phyloP scores from a whole-genome alignment of 2,329 filamentous ascomycete genomes.

The Alternaria sp. region DNA sequence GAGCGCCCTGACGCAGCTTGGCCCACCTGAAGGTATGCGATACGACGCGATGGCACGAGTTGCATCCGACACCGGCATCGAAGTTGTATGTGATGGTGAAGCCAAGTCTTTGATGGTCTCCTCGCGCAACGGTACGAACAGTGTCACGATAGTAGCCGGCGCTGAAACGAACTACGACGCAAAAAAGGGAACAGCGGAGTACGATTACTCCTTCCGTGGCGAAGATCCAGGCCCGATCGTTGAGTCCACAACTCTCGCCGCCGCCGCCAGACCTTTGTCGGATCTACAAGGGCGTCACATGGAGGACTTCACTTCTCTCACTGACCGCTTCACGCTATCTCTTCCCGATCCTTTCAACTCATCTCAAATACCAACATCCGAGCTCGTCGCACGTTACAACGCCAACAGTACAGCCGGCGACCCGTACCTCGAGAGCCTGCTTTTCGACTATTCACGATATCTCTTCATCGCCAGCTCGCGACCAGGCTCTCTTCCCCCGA shows the following conservation, averaged over 20 bases:
- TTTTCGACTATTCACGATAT: conserved; percentile 62
- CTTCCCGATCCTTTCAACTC: conserved; percentile 57
- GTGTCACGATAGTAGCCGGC: conserved; percentile 53
- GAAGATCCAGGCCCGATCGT: conserved; percentile 53
- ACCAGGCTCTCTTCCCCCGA: conserved; percentile 58
- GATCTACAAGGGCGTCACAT: conserved; percentile 48
- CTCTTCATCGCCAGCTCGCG: conserved; percentile 63
- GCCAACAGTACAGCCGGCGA: conserved; percentile 47
- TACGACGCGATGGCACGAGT: conserved; percentile 51
- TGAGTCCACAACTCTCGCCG: conserved; percentile 41
- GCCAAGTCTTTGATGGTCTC: conserved; percentile 14
- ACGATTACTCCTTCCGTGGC: conserved; percentile 58
- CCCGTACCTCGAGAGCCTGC: conserved; percentile 60
- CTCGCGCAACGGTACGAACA: conserved; percentile 19
- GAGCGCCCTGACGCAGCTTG: conserved; percentile 47
- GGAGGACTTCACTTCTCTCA: conserved; percentile 52
- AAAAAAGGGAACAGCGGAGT: conserved; percentile 54
- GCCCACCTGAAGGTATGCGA: conserved; percentile 53
- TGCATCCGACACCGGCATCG: conserved; percentile 18
- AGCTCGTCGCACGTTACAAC: conserved; percentile 40
- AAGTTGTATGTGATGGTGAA: conserved; percentile 15
- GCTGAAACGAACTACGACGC: conserved; percentile 59
- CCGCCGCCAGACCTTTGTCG: conserved; percentile 42
- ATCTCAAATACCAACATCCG: conserved; percentile 47
- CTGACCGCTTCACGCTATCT: conserved; percentile 51